phyloP scores from a whole-genome alignment of 148 eudicot species.

The Amaranthus cruentus region DNA sequence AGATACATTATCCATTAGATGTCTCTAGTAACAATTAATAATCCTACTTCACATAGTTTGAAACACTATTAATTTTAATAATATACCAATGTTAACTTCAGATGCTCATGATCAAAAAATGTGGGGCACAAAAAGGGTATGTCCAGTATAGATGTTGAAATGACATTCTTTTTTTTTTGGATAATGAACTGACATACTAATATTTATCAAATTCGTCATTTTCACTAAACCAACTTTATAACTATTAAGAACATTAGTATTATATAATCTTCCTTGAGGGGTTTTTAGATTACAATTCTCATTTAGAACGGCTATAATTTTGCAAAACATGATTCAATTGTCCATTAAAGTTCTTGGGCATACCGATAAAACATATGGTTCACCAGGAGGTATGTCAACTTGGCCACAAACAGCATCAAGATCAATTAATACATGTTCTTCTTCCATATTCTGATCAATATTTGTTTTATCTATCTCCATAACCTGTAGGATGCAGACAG shows the following conservation, averaged over 20 bases:
- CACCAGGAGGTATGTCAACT: constrained; percentile 55
- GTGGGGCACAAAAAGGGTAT: background rate
- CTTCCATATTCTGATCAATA: constrained; percentile 36
- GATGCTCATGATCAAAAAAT: background rate
- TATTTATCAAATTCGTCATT: background rate
- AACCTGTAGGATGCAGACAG: constrained; percentile 3
- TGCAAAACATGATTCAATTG: background rate
- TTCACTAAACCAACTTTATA: background rate
- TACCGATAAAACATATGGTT: constrained; percentile 79
- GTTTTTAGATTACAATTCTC: background rate
- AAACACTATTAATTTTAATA: background rate
- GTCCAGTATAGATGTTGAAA: background rate
- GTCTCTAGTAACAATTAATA: background rate
- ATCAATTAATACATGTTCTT: constrained; percentile 63
- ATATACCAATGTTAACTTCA: background rate
- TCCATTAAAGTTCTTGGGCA: constrained; percentile 10
- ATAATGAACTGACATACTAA: background rate
- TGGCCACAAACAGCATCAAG: constrained; percentile 46
- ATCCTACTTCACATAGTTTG: background rate
- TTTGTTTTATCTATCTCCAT: constrained; percentile 23
- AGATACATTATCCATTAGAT: background rate
- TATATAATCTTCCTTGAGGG: background rate
- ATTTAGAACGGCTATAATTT: background rate
- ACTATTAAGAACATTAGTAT: background rate
- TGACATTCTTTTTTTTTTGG: background rate